Base-by-base conservation (phyloP, 352 stramenopile species). In the Pythium sukuiense region DNA sequence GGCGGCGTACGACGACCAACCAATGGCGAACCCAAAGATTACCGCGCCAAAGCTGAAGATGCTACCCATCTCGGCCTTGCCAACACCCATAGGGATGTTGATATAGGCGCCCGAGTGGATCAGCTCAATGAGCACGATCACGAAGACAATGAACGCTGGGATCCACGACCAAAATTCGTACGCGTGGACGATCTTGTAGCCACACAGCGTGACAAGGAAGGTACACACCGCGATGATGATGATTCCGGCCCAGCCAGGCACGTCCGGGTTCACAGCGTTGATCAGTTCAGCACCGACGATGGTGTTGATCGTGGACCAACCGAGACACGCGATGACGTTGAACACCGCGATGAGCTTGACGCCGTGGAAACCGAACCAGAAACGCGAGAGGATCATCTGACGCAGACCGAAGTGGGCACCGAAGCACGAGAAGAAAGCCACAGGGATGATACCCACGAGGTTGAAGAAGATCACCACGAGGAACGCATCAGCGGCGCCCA, bases 121-220 rank as follows among this genome's bases (percentile, higher is more conserved):
- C 48, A 83, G 79, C 65, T 79, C 61, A 14, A 72, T 70, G 29
- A 80, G 58, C 61, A 80, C 58, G 60, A 83, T 83, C 55, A 83
- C 57, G 59, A 76, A 83, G 16, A 83, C 72, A 60, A 83, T 83
- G 55, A 76, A 80, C 24, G 59, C 65, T 37, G 72, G 75, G 60
- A 83, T 76, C 75, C 75, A 83, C 14, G 75, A 76, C 72, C 72
- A 83, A 65, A 78, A 83, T 65, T 83, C 70, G 72, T 83, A 83
- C n/a, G 61, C 61, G 57, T 83, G 75, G 50, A 83, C 73, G 35
- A 80, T 54, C 61, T 80, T 79, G 70, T 83, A 83, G 55, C 75
- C 75, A 54, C 77, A 83, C 43, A 83, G 75, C 48, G 75, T 76
- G n/a, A 80, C 63, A 55, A 78, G 39, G 63, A 83, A 83, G 20